Evolutionary conservation across 306 rosid genomes (phyloP).

Genomic region (Pachyrhizus erosus): DNA sequence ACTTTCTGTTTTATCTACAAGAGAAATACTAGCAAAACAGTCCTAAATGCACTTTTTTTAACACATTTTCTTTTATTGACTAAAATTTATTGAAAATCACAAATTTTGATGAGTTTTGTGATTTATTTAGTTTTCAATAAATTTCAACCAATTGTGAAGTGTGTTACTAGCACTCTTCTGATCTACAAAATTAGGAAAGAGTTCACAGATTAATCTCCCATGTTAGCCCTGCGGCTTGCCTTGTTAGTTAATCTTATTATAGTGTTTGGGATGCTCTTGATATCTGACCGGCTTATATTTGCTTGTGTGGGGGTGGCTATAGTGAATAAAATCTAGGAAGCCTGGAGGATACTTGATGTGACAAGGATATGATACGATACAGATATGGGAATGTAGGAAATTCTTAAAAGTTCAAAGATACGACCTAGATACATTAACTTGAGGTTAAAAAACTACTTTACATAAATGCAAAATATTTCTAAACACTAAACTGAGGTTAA

Average conservation of each 20-base stretch:
- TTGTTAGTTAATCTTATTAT: not conserved
- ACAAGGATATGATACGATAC: not conserved
- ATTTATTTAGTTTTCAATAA: too few species aligned
- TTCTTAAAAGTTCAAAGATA: not conserved
- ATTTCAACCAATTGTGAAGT: too few species aligned
- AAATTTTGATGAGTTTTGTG: too few species aligned
- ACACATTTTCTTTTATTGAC: too few species aligned
- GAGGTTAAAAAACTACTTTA: not conserved
- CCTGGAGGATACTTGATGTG: not conserved
- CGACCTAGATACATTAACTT: not conserved
- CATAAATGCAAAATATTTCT: not conserved
- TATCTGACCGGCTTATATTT: not conserved
- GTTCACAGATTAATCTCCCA: not conserved
- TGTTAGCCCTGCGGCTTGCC: not conserved
- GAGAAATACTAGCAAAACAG: too few species aligned
- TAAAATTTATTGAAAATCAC: too few species aligned
- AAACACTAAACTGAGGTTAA: not conserved
- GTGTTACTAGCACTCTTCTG: too few species aligned
- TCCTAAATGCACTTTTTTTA: too few species aligned
- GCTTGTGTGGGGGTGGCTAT: constrained; percentile 23
- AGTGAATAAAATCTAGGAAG: not conserved
- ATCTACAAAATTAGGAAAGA: not conserved
- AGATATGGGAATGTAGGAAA: not conserved
- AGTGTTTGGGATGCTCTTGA: not conserved
- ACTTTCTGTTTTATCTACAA: not conserved